phyloP scores from a whole-genome alignment of 192 early-diverging fungal species.

The Umbelopsis sp. region DNA sequence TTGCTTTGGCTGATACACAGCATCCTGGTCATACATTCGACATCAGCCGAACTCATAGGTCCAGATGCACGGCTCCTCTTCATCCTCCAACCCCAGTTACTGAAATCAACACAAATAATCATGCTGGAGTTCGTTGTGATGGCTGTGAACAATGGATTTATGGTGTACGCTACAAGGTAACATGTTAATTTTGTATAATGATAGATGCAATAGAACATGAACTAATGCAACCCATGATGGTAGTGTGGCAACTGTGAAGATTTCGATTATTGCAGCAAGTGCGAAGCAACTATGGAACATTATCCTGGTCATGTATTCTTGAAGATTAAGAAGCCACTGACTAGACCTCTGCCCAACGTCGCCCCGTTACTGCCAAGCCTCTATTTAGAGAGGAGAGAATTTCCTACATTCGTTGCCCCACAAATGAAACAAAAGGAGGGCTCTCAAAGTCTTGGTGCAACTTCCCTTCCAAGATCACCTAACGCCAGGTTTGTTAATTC shows the following conservation, averaged over 20 bases:
- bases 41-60: neutral
- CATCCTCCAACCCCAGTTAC: too few species aligned
- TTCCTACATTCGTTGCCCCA: too few species aligned
- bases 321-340: conserved; percentile 47
- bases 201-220: neutral
- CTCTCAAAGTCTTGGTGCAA: neutral
- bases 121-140: conserved; percentile 50
- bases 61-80: too few species aligned
- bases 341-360: neutral
- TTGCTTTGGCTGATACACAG: conserved; percentile 37
- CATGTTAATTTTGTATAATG: too few species aligned
- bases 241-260: conserved; percentile 60
- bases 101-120: conserved; percentile 21
- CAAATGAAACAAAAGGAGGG: neutral
- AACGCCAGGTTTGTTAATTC: neutral
- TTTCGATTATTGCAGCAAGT: conserved; percentile 68
- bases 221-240: neutral
- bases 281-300: conserved; percentile 45
- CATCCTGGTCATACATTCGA: conserved; percentile 49
- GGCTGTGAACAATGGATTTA: conserved; percentile 42
- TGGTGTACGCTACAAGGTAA: conserved; percentile 56
- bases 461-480: neutral
- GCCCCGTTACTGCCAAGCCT: conserved; percentile 39
- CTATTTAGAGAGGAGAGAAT: conserved; percentile 21
- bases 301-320: conserved; percentile 48